Evolutionary conservation across 345 rosid genomes (phyloP).

Genomic region (Corymbia maculata): DNA sequence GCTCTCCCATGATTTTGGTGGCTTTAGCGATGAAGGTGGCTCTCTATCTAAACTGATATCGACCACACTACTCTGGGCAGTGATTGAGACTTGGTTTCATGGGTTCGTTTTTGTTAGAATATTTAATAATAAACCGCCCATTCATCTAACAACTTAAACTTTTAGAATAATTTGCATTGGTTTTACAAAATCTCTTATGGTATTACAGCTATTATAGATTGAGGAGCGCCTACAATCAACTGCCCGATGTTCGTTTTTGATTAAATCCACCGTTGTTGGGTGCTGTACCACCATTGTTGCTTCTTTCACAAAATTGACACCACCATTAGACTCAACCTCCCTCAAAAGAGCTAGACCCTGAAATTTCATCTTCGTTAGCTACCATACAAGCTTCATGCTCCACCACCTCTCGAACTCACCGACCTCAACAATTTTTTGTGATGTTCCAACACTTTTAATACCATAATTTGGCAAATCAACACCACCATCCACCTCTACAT

Average conservation of each 20-base stretch:
- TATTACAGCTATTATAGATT: no score
- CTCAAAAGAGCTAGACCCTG: not conserved
- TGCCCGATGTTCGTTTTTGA: rapidly evolving
- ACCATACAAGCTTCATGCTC: not conserved
- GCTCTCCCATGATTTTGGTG: no score
- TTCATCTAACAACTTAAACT: no score
- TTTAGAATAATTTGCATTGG: no score
- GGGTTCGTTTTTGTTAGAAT: no score
- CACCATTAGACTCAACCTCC: not conserved
- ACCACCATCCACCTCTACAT: not conserved
- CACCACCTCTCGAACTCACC: not conserved
- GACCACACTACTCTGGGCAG: no score
- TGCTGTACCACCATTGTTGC: not conserved
- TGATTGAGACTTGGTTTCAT: no score
- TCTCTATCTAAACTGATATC: no score
- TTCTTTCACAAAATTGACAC: not conserved
- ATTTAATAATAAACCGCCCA: no score
- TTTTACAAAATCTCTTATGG: no score
- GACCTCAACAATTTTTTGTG: not conserved
- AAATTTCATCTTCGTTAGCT: not conserved
- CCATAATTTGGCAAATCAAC: not conserved
- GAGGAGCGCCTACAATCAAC: no score
- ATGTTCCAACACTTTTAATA: not conserved
- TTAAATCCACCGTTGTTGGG: not conserved
- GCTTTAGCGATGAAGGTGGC: no score